Evolutionary conservation across 2,329 filamentous ascomycete genomes (phyloP), one percentile per base, ranked within the genome.

Genomic region (Neopestalotiopsis sp.): DNA sequence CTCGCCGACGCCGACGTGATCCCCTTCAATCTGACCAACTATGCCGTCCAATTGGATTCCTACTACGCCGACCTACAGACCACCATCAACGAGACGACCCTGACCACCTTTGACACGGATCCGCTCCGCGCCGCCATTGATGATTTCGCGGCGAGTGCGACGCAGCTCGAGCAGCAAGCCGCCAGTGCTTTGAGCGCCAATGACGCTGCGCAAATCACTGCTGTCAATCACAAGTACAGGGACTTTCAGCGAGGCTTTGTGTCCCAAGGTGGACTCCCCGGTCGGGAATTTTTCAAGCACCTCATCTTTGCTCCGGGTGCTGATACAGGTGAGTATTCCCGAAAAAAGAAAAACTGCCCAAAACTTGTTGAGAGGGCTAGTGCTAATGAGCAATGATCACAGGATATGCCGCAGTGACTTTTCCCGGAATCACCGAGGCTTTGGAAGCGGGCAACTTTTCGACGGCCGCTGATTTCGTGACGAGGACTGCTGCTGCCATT

Each of bases 171-270:
- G 58, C 76, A 74, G 0, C 73, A 80, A 0, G 79, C 80, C 64
- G 58, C 75, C 1, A 73, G 77, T 0, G 81, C 81, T 0, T 66
- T 77, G 0, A 70, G 74, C 3, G 72, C 68, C 0, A 69, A 77
- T 1, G 75, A 83, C 10, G 68, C 75, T 1, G 69, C 72, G 0
- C 73, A 82, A 1, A 76, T 80, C 28, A 78, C 74, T 0, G 71
- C 83, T 0, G 76, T 85, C 7, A 86, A 86, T 69, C 79, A 81
- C 69, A 85, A 84, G 71, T 84, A 85, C 63, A 78, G 82, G 10
- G 82, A 83, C 72, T 86, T 86, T 70, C 84, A 86, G 71, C 78
- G 84, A 0, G 84, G 83, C 0, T 86, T 86, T 69, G 77, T 84
- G 30, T 84, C 81, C 0, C 83, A 86, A 68, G 84, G 83, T 0